Evolutionary conservation across 2,329 filamentous ascomycete genomes (phyloP).

Genomic region (Paraphaeosphaeria sporulosa): DNA sequence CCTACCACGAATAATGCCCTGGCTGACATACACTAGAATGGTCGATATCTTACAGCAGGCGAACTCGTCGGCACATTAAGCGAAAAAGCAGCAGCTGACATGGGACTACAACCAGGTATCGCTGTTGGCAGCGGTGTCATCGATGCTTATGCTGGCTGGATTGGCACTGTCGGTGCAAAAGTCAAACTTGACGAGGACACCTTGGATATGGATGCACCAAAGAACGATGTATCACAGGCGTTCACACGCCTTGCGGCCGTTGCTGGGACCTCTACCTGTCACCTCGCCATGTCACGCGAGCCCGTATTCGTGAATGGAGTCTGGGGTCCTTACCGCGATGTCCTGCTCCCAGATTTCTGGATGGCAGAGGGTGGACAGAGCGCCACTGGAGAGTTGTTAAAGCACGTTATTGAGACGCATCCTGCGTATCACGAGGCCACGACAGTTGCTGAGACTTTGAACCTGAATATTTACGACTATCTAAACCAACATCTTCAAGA

Average conservation of each 20-base stretch:
- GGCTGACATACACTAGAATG: slow-evolving; percentile 72
- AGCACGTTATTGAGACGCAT: slow-evolving; percentile 94
- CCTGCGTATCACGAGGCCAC: slow-evolving; percentile 84
- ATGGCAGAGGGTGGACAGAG: slow-evolving; percentile 97
- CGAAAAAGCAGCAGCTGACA: slow-evolving; percentile 80
- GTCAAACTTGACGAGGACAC: slow-evolving; percentile 76
- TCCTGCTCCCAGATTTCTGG: slow-evolving; percentile 91
- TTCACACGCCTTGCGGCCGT: slow-evolving; percentile 93
- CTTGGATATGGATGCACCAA: slow-evolving; percentile 70
- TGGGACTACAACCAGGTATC: slow-evolving; percentile 86
- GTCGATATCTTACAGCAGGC: slow-evolving; percentile 87
- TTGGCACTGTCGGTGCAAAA: slow-evolving; percentile 97
- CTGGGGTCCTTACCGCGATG: slow-evolving; percentile 96
- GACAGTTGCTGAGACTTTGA: slow-evolving; percentile 80
- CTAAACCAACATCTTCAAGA: slow-evolving; percentile 86
- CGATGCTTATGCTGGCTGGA: slow-evolving; percentile 98
- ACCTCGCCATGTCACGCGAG: slow-evolving; percentile 92
- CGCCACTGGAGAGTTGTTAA: slow-evolving; percentile 91
- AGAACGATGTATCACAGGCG: slow-evolving; percentile 89
- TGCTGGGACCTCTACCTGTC: slow-evolving; percentile 95
- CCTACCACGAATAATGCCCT: slow-evolving; percentile 24
- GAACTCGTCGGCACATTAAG: slow-evolving; percentile 87
- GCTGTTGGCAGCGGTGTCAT: slow-evolving; percentile 96
- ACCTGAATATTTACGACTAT: slow-evolving; percentile 93
- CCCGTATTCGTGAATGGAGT: slow-evolving; percentile 95